Evolutionary conservation across 2,329 filamentous ascomycete species (phyloP).

Genomic region (Paracorniculantispora psalliotae): DNA sequence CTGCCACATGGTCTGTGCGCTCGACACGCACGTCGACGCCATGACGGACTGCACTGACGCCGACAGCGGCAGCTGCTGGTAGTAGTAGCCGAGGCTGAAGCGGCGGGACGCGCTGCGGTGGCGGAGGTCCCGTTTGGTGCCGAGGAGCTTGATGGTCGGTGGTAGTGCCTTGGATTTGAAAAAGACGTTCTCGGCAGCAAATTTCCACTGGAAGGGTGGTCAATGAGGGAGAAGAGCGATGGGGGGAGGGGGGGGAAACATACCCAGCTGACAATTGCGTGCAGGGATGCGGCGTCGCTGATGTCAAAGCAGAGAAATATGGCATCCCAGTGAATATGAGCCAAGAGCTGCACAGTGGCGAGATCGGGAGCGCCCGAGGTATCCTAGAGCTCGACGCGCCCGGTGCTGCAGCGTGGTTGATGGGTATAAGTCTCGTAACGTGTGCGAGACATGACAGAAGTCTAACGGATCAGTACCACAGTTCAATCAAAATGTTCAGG

Average conservation of each 20-base stretch:
- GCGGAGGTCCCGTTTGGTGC: slow-evolving; percentile 26
- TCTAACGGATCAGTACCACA: too few species aligned
- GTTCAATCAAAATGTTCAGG: too few species aligned
- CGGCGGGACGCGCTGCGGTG: not conserved
- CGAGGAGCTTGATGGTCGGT: slow-evolving; percentile 29
- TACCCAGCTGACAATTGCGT: slow-evolving; percentile 33
- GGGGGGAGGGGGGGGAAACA: not conserved
- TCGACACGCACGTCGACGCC: slow-evolving; percentile 4
- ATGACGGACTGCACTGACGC: not conserved
- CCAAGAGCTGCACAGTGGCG: slow-evolving; percentile 28
- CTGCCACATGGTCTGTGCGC: slow-evolving; percentile 27
- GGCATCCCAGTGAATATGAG: slow-evolving; percentile 33
- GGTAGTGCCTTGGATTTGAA: slow-evolving; percentile 14
- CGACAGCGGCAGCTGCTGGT: slow-evolving; percentile 1
- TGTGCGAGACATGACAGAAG: slow-evolving; percentile 28
- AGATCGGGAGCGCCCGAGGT: slow-evolving; percentile 36
- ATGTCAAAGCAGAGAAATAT: slow-evolving; percentile 38
- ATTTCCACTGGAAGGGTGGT: slow-evolving; percentile 24
- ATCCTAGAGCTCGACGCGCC: slow-evolving; percentile 34
- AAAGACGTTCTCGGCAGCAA: slow-evolving; percentile 26
- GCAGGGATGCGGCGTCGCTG: slow-evolving; percentile 28
- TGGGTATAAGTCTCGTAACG: slow-evolving; percentile 32
- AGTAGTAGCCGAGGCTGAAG: slow-evolving; percentile 9
- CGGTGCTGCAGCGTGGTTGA: slow-evolving; percentile 22
- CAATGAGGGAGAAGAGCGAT: not conserved